Base-by-base conservation (phyloP, 2,329 filamentous ascomycete genomes). In the Ustilaginoidea virens region DNA sequence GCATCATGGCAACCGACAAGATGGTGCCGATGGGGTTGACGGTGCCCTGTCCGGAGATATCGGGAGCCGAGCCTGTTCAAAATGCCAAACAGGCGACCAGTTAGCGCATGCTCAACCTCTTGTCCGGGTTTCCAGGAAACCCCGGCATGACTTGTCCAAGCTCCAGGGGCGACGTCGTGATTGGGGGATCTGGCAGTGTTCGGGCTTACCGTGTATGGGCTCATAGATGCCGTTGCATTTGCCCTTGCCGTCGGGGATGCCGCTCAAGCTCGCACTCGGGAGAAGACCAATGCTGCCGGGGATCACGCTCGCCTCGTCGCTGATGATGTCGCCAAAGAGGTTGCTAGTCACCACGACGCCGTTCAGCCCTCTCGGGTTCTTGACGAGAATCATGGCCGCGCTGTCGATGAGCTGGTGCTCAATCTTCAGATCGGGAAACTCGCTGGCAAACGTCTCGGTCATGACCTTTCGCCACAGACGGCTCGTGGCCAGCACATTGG, bases 341-440 rank as follows among this genome's bases (percentile, higher is more conserved):
- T 36, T 25, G 15, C 40, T 34, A 35, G 30, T 30, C 37, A 96
- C 74, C 23, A 96, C 70, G 18, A 96, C 74, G 30, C 87, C 87
- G 51, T 94, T 96, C 30, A 96, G 64, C 14, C 74, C 71, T 11
- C 76, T 66, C 7, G 87, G 87, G 57, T 86, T 87, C 75, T 92
- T 94, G 47, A 96, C 71, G 80, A 96, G 83, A 43, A 94, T 63
- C 86, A 96, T 94, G 39, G 87, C 86, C 14, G 86, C 87, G 32
- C 74, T 83, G 59, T 96, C 87, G 49, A 94, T 93, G 27, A 96
- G 69, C 53, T 96, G 86, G 53, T 93, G 87, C 39, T 75, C 72
- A 24, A 92, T 59, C 61, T 80, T 71, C 23, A 94, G 58, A 51
- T 87, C 72, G 3, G 87, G 85, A 60, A 92, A 96, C 63, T 94